phyloP scores from a whole-genome alignment of 139 green algal species.

The Dunaliella primolecta region DNA sequence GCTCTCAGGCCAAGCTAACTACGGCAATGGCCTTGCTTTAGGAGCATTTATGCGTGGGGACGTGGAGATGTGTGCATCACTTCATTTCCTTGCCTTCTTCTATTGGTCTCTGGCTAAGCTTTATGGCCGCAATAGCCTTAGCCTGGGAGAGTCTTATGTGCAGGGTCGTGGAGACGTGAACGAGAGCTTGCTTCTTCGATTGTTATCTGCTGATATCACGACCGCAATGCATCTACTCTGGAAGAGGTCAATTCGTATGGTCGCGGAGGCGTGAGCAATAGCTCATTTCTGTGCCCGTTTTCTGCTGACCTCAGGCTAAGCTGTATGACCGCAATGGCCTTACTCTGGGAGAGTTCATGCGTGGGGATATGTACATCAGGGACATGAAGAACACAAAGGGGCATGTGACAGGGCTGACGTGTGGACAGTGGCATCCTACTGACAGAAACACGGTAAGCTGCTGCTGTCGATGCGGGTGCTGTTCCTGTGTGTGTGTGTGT shows the following conservation, averaged over 20 bases:
- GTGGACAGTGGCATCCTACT: slow-evolving; percentile 83
- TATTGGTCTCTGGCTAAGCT: too few relatives aligned
- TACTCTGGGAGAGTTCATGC: slow-evolving; percentile 61
- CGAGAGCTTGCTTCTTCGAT: background rate
- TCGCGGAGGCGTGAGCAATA: too few relatives aligned
- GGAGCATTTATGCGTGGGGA: too few relatives aligned
- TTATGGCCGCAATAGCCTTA: background rate
- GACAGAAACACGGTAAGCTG: slow-evolving; percentile 51
- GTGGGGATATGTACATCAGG: slow-evolving; percentile 97
- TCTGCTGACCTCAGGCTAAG: slow-evolving; percentile 32
- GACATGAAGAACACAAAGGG: slow-evolving; percentile 91
- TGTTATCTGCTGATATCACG: background rate
- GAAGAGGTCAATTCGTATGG: background rate
- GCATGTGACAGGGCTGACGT: slow-evolving; percentile 75
- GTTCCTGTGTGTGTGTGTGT: too few relatives aligned
- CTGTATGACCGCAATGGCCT: slow-evolving; percentile 84
- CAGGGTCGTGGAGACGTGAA: background rate
- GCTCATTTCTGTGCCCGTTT: background rate
- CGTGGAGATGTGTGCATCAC: too few relatives aligned
- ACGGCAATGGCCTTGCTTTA: too few relatives aligned
- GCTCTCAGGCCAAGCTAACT: too few relatives aligned
- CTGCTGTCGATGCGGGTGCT: too few relatives aligned
- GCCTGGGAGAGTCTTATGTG: background rate
- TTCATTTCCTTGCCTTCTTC: too few relatives aligned
- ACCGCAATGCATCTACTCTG: background rate